Conservation (phyloP, 495 filamentous ascomycete genomes). For the Chaetomium cochliodes region DNA sequence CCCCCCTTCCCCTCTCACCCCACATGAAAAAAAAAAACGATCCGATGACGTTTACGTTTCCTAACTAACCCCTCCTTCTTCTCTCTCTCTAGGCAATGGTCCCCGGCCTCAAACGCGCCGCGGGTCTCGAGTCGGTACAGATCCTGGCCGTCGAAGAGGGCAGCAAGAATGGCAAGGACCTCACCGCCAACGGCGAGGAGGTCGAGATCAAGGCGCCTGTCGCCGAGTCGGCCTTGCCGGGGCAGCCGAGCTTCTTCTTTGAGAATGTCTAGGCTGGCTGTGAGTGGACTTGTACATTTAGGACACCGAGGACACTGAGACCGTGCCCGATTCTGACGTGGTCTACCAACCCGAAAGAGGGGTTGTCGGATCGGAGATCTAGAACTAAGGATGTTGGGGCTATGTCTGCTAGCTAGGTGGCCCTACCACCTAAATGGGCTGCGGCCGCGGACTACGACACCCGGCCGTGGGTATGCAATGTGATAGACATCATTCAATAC, state of each 20-base stretch:
- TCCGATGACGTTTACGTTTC: no score
- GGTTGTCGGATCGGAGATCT: no score
- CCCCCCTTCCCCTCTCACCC: neutral
- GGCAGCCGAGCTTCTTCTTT: slow-evolving; percentile 73
- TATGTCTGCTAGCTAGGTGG: neutral
- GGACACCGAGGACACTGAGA: no score
- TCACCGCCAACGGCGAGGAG: slow-evolving; percentile 50
- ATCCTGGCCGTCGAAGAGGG: slow-evolving; percentile 68
- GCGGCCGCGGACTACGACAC: neutral
- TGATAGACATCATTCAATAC: slow-evolving; percentile 22
- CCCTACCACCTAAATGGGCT: neutral
- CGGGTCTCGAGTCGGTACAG: slow-evolving; percentile 62
- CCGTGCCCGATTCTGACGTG: no score
- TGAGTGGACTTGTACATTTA: neutral
- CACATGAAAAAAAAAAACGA: no score
- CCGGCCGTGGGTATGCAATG: slow-evolving; percentile 4
- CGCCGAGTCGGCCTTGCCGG: slow-evolving; percentile 74
- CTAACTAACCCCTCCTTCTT: neutral
- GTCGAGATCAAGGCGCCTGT: slow-evolving; percentile 55
- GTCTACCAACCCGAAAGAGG: no score
- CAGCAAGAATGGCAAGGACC: slow-evolving; percentile 59
- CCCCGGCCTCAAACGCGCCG: slow-evolving; percentile 55
- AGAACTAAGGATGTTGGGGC: neutral
- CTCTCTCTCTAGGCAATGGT: slow-evolving; percentile 37
- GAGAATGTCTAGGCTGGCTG: slow-evolving; percentile 57